Conservation (phyloP, 495 filamentous ascomycete genomes). For the Aspergillus avenaceus region DNA sequence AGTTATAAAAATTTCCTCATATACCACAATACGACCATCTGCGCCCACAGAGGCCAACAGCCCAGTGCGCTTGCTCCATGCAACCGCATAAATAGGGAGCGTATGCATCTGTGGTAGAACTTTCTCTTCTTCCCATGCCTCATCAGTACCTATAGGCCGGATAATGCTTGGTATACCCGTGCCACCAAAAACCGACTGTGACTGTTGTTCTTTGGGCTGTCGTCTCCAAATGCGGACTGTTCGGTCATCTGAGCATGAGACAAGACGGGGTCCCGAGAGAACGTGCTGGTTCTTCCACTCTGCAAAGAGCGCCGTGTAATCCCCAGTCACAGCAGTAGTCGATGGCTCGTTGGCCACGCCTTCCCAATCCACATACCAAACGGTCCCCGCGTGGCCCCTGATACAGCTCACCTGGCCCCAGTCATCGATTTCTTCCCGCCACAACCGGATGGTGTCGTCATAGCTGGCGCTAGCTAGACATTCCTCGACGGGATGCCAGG, state of each 20-base stretch:
- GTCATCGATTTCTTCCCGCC: slow-evolving; percentile 86
- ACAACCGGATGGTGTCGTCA: slow-evolving; percentile 85
- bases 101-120: slow-evolving; percentile 70
- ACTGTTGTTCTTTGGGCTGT: slow-evolving; percentile 45
- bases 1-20: slow-evolving; percentile 54
- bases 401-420: slow-evolving; percentile 88
- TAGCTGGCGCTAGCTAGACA: slow-evolving; percentile 83
- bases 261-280: slow-evolving; percentile 58
- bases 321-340: not conserved
- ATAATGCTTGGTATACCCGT: slow-evolving; percentile 74
- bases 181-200: slow-evolving; percentile 22
- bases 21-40: slow-evolving; percentile 80
- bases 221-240: slow-evolving; percentile 75
- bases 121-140: slow-evolving; percentile 74
- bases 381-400: slow-evolving; percentile 71
- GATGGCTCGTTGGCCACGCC: slow-evolving; percentile 21
- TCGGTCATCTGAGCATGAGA: slow-evolving; percentile 75
- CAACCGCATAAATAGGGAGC: slow-evolving; percentile 72
- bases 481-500: slow-evolving; percentile 82
- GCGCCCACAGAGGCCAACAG: slow-evolving; percentile 78
- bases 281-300: slow-evolving; percentile 39
- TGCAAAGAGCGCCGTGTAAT: slow-evolving; percentile 13
- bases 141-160: slow-evolving; percentile 61
- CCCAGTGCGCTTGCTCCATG: slow-evolving; percentile 74
- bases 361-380: slow-evolving; percentile 89